Evolutionary conservation across 2,329 filamentous ascomycete species (phyloP).

Genomic region (Colletotrichum sp.): DNA sequence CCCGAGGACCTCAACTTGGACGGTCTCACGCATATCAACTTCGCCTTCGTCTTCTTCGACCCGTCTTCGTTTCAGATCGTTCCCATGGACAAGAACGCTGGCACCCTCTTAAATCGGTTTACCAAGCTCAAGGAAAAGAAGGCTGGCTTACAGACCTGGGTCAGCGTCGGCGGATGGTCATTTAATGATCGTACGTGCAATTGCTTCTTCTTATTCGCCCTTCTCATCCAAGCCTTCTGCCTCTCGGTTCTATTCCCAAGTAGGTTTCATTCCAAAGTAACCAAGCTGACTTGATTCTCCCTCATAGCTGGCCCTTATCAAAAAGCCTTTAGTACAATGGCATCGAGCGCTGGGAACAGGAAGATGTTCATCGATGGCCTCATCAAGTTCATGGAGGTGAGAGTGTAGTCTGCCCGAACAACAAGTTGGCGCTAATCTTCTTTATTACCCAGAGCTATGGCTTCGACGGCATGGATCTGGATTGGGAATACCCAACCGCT

Average conservation of each 20-base stretch:
- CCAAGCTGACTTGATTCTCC: constrained; percentile 5
- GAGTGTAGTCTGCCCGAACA: constrained; percentile 29
- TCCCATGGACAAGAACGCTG: constrained; percentile 28
- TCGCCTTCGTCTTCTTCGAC: constrained; percentile 47
- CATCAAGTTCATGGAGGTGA: constrained; percentile 18
- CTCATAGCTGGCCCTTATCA: constrained; percentile 25
- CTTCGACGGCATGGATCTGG: constrained; percentile 31
- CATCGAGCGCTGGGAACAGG: neutral
- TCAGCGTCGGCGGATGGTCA: constrained; percentile 47
- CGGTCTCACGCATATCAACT: constrained; percentile 30
- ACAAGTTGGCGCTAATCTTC: constrained; percentile 24
- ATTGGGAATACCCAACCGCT: constrained; percentile 28
- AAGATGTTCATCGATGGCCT: constrained; percentile 25
- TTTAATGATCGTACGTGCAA: constrained; percentile 36
- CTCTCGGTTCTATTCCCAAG: neutral
- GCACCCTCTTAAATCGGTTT: constrained; percentile 26
- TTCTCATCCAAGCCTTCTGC: neutral
- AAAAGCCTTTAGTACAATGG: constrained; percentile 29
- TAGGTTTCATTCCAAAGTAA: neutral
- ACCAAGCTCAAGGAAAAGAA: constrained; percentile 34
- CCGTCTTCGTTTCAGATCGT: constrained; percentile 26
- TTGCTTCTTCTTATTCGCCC: no score
- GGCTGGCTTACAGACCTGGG: constrained; percentile 35
- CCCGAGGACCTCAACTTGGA: constrained; percentile 23
- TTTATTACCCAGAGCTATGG: constrained; percentile 43